phyloP scores from a whole-genome alignment of 495 filamentous ascomycete genomes.

The Aspergillus affinis region DNA sequence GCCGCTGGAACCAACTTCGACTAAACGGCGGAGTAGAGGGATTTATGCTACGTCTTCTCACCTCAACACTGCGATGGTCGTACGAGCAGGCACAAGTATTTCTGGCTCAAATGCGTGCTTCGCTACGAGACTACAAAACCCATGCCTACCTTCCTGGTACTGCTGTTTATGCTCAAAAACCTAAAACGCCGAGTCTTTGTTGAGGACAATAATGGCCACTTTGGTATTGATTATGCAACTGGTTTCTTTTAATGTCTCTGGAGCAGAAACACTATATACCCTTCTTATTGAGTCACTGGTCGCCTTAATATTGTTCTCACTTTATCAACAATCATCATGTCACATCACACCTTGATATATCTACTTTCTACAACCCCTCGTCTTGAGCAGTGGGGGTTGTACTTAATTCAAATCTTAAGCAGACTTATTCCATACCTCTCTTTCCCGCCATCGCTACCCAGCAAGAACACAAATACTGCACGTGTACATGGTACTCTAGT shows the following conservation, averaged over 20 bases:
- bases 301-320: too few relatives aligned
- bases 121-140: neutral
- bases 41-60: neutral
- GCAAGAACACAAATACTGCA: too few relatives aligned
- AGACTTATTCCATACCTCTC: too few relatives aligned
- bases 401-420: too few relatives aligned
- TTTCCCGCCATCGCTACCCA: too few relatives aligned
- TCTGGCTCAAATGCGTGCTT: neutral
- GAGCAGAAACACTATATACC: neutral
- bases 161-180: neutral
- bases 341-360: too few relatives aligned
- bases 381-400: too few relatives aligned
- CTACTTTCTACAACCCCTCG: too few relatives aligned
- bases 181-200: neutral
- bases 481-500: too few relatives aligned
- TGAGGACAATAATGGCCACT: neutral
- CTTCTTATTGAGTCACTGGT: neutral
- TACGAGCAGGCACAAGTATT: neutral
- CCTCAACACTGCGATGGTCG: neutral
- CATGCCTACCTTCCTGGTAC: neutral
- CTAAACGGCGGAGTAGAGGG: neutral
- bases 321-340: too few relatives aligned
- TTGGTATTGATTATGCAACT: too few relatives aligned
- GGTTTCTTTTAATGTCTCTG: too few relatives aligned
- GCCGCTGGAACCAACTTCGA: neutral